Evolutionary conservation across 2,329 filamentous ascomycete genomes (phyloP).

Genomic region (Alternaria triticimaculans): DNA sequence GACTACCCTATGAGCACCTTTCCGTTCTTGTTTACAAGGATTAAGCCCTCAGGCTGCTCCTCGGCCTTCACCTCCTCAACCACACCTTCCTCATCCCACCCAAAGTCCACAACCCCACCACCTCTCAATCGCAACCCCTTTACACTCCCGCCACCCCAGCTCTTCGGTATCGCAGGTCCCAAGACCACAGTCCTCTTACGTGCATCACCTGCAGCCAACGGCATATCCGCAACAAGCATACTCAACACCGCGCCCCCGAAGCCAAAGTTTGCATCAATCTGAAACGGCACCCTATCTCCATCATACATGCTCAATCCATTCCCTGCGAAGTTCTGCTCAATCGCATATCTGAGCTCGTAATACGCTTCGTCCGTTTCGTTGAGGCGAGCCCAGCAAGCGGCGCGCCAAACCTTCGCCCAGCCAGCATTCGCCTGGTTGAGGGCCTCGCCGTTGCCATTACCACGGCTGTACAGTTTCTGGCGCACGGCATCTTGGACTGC

Average conservation of each 20-base stretch:
- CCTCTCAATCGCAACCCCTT: constrained; percentile 55
- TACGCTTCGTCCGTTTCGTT: constrained; percentile 60
- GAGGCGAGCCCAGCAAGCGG: constrained; percentile 63
- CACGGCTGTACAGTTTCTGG: constrained; percentile 56
- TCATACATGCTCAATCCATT: constrained; percentile 63
- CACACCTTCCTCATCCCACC: constrained; percentile 51
- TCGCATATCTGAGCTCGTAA: constrained; percentile 56
- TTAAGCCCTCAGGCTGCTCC: background rate
- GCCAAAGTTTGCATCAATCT: constrained; percentile 67
- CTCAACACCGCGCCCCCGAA: constrained; percentile 61
- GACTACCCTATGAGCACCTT: no score
- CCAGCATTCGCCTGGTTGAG: constrained; percentile 57
- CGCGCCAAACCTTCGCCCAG: constrained; percentile 66
- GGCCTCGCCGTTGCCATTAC: constrained; percentile 53
- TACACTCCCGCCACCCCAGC: constrained; percentile 56
- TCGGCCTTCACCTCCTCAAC: constrained; percentile 29
- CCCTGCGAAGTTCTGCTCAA: constrained; percentile 57
- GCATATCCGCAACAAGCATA: constrained; percentile 61
- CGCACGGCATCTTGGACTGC: constrained; percentile 55
- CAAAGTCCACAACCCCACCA: constrained; percentile 54
- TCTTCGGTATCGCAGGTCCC: constrained; percentile 56
- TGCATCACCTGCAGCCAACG: constrained; percentile 31
- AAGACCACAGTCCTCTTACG: constrained; percentile 50
- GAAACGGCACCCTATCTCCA: constrained; percentile 57
- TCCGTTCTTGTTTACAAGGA: constrained; percentile 21